Conservation (phyloP, 768 basidiomycete genomes). For the Pleurotus giganteus region DNA sequence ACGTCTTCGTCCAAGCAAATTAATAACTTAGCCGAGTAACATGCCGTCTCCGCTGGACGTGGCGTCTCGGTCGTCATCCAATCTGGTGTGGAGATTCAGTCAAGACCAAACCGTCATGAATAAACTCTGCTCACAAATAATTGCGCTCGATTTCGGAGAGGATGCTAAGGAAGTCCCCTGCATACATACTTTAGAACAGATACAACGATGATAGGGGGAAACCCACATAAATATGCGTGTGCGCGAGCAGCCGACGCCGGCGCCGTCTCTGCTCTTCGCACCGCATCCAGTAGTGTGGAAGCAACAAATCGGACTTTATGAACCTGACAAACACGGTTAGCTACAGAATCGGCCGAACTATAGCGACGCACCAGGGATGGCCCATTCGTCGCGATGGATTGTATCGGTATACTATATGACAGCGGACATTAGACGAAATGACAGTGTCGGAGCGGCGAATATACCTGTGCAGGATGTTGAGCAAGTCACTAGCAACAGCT, state of each 20-base stretch:
- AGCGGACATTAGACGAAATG: constrained; percentile 10
- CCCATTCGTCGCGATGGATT: constrained; percentile 88
- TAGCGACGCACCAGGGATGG: constrained; percentile 62
- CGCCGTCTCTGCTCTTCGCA: constrained; percentile 76
- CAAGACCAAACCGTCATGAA: constrained; percentile 4
- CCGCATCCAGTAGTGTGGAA: constrained; percentile 82
- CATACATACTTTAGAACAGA: constrained; percentile 13
- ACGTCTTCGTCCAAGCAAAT: constrained; percentile 5
- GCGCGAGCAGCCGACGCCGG: constrained; percentile 82
- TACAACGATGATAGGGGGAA: not conserved
- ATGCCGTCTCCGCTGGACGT: constrained; percentile 59
- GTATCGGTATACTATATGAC: constrained; percentile 77
- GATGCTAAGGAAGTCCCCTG: constrained; percentile 92
- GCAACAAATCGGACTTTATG: constrained; percentile 94
- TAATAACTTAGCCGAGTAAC: constrained; percentile 11
- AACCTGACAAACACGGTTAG: constrained; percentile 46
- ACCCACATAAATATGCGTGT: constrained; percentile 81
- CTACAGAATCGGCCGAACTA: constrained; percentile 10
- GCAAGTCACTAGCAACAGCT: constrained; percentile 81
- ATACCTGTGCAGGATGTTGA: constrained; percentile 82
- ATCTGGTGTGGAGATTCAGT: constrained; percentile 31
- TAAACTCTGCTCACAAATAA: constrained; percentile 59
- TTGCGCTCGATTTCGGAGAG: constrained; percentile 90
- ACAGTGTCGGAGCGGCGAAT: constrained; percentile 10
- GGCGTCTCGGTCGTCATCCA: constrained; percentile 71